phyloP scores from a whole-genome alignment of 129 eudicot genomes.

The Oenanthe sinensis region DNA sequence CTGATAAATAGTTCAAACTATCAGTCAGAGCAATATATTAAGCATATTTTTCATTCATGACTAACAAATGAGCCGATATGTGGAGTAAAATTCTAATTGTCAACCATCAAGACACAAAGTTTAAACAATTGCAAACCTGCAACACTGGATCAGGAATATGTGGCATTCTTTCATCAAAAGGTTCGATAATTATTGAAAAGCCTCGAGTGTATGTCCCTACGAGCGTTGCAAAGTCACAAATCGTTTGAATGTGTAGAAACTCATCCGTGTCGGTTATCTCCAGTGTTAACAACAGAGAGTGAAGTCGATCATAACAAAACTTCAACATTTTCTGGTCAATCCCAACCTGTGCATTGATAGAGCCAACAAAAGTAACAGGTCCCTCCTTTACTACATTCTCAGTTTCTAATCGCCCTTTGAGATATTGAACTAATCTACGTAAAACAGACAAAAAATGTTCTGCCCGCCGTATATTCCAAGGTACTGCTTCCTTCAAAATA shows the following conservation, averaged over 20 bases:
- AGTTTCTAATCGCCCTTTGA: constrained; percentile 71
- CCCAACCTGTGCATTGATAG: constrained; percentile 73
- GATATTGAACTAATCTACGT: constrained; percentile 86
- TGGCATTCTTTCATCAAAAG: constrained; percentile 98
- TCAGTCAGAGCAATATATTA: background rate
- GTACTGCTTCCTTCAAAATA: constrained; percentile 91
- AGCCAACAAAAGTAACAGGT: constrained; percentile 80
- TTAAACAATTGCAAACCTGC: constrained; percentile 47
- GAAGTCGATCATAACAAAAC: constrained; percentile 92
- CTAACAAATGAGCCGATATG: background rate
- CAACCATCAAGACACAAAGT: background rate
- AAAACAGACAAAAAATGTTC: constrained; percentile 87
- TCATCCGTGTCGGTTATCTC: constrained; percentile 96
- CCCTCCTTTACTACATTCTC: constrained; percentile 93
- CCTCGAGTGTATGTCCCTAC: constrained; percentile 94
- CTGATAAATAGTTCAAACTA: background rate
- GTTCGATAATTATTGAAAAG: constrained; percentile 92
- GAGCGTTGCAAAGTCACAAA: constrained; percentile 93
- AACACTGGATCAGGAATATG: constrained; percentile 97
- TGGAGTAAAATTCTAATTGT: background rate
- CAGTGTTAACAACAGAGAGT: constrained; percentile 80
- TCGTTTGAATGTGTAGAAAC: constrained; percentile 78
- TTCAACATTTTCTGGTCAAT: constrained; percentile 86
- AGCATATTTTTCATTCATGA: background rate
- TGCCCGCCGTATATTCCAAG: constrained; percentile 89